phyloP scores from a whole-genome alignment of 345 rosid species.

The Lenwebbia sp. region DNA sequence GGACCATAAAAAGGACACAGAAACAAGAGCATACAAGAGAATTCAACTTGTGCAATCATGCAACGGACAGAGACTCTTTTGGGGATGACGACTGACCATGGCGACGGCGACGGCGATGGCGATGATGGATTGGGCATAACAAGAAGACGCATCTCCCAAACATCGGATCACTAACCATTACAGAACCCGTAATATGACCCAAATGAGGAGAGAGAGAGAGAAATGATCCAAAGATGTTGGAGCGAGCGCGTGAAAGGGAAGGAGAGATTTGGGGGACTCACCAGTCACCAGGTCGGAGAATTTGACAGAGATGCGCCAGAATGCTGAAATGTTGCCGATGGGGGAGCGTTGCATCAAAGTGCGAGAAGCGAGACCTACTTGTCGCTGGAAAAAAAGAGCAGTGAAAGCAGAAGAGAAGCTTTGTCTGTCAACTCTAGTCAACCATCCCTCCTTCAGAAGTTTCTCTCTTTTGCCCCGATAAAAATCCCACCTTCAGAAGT shows the following conservation, averaged over 20 bases:
- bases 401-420: neutral
- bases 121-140: neutral
- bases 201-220: neutral
- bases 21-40: neutral
- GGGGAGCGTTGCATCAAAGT: neutral
- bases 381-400: neutral
- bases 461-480: neutral
- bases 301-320: neutral
- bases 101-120: neutral
- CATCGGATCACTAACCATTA: neutral
- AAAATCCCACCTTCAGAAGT: neutral
- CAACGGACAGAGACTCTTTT: neutral
- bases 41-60: neutral
- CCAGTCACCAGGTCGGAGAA: neutral
- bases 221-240: neutral
- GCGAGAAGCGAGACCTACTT: neutral
- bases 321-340: neutral
- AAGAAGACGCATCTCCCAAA: neutral
- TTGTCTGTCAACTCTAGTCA: neutral
- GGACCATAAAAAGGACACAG: neutral
- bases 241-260: too few species aligned
- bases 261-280: neutral
- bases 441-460: neutral
- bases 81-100: neutral
- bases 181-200: neutral